phyloP scores from a whole-genome alignment of 257 asterid species.

The Gardenia jasminoides region DNA sequence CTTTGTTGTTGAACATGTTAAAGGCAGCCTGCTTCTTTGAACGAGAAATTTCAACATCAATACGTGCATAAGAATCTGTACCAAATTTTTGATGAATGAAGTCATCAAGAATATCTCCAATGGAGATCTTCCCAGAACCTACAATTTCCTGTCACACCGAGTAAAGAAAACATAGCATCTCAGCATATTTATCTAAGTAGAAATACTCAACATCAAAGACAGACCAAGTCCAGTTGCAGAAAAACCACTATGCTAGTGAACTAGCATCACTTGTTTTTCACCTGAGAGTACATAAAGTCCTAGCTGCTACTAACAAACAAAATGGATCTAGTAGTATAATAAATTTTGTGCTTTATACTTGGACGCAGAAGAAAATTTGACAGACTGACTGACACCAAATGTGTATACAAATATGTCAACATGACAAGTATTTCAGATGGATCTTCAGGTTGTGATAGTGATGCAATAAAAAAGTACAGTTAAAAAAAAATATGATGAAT shows the following conservation, averaged over 20 bases:
- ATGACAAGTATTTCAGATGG: neutral
- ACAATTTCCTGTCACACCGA: conserved; percentile 35
- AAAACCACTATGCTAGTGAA: neutral
- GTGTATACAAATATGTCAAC: neutral
- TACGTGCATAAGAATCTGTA: conserved; percentile 40
- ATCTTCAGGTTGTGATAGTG: neutral
- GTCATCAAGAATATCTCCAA: conserved; percentile 61
- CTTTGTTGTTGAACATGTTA: conserved; percentile 38
- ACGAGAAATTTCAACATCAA: conserved; percentile 31
- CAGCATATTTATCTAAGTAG: neutral
- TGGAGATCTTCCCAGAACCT: conserved; percentile 35
- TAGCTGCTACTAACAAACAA: neutral
- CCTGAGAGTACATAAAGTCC: neutral
- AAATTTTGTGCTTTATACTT: neutral
- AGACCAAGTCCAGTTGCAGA: neutral
- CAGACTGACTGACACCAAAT: neutral
- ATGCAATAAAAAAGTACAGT: neutral
- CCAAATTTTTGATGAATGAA: conserved; percentile 51
- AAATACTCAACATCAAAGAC: neutral
- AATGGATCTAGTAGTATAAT: neutral
- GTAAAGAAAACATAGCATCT: neutral
- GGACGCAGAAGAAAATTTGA: neutral
- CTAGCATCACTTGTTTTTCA: neutral
- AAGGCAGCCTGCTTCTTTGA: conserved; percentile 27
- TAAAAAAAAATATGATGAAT: neutral